Evolutionary conservation across 2,329 filamentous ascomycete genomes (phyloP), one percentile per base, ranked within the genome.

Genomic region (Talaromyces sp.): DNA sequence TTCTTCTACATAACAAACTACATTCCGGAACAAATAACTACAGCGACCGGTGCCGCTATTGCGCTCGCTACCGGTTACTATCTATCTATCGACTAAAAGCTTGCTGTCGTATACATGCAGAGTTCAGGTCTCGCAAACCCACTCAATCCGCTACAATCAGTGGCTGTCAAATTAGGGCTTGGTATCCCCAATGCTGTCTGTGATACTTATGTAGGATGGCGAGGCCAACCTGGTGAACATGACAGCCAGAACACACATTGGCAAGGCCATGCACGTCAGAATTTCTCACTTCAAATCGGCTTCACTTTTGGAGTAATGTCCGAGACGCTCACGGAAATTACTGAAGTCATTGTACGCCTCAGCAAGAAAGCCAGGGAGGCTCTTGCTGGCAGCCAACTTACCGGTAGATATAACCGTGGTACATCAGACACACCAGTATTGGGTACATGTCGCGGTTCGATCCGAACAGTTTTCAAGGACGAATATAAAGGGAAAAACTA

Each of bases 321-420:
- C 16, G 41, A 45, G 41, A 22, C 41, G 41, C n/a, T 45, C 41
- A 14, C 10, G 41, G 19, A 45, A 45, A 45, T 22, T 11, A 45
- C 41, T 45, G n/a, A 22, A 22, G 41, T 45, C 8, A 22, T 45
- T 10, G 41, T n/a, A 45, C 41, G 41, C 6, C n/a, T 45, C n/a
- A 45, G 41, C n/a, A 45, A 45, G 41, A 22, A 45, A 45, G 41
- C 41, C 41, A 6, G 41, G 16, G 41, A 45, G 19, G 41, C 80
- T 0, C 67, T 84, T 0, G 81, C 81, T 0, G 82, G 81, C 8
- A 81, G 82, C 0, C 77, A 80, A 35, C 69, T 84, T 11, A 81
- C 82, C 14, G 37, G 19, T 10, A 19, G 22, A 31, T 78, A 79
- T 63, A 69, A 70, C 5, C 72, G 77, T 2, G 76, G 72, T 13